A percentile compares a stretch with the other conserved stretches of the same genome.
These are phyloP conservation scores for Cornus suecica DNA, from an alignment of 148 eudicot species.

Conservation along the genomic window DNA sequence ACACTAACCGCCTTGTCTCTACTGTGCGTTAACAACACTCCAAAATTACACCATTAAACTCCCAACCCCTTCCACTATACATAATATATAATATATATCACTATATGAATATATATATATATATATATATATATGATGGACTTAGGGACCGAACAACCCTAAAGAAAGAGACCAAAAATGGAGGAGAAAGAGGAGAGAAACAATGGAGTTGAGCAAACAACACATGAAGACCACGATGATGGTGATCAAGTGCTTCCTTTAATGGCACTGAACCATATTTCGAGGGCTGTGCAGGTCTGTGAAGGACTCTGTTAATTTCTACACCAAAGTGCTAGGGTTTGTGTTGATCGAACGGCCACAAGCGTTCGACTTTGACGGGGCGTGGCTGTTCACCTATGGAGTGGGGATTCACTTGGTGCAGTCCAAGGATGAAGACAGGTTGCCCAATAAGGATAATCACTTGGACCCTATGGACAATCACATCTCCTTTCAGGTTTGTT, in stretches of 20 bases:
- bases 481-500: conserved; percentile 70
- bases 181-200: neutral
- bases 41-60: no score
- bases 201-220: neutral
- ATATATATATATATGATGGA: no score
- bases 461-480: conserved; percentile 84
- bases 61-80: no score
- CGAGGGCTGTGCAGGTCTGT: conserved; percentile 60
- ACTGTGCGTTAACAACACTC: no score
- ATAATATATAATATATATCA: no score
- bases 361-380: conserved; percentile 64
- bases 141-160: no score
- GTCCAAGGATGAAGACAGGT: conserved; percentile 26
- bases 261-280: conserved; percentile 64
- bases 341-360: conserved; percentile 53
- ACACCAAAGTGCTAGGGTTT: conserved; percentile 57
- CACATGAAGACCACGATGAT: neutral
- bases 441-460: conserved; percentile 21
- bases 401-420: conserved; percentile 69
- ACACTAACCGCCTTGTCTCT: no score
- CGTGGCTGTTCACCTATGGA: conserved; percentile 74
- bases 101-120: no score
- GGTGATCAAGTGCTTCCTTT: conserved; percentile 21
- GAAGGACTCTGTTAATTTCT: conserved; percentile 53
- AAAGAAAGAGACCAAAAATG: neutral